Conservation (phyloP, 1,284 basidiomycete genomes). For the Trichosporon faecale region DNA sequence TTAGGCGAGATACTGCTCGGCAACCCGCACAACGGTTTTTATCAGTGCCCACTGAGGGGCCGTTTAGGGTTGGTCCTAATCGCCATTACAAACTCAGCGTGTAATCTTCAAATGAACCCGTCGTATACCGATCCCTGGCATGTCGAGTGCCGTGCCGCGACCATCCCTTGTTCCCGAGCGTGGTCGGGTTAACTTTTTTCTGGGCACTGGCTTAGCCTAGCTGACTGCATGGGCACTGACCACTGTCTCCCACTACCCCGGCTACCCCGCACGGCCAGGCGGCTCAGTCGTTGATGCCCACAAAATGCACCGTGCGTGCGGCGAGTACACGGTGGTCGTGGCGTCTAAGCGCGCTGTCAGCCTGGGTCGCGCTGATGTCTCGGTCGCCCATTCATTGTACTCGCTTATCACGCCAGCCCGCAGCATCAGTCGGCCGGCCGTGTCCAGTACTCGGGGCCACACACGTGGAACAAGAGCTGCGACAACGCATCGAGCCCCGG, state of each 20-base stretch:
- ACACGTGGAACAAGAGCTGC: not conserved
- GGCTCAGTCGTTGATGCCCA: not conserved
- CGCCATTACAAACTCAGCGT: not conserved
- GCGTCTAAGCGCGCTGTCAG: constrained; percentile 1
- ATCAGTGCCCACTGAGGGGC: constrained; percentile 2
- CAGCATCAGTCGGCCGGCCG: not conserved
- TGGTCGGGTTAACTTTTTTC: not conserved
- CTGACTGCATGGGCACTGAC: not conserved
- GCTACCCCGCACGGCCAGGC: not conserved
- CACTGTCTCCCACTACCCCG: not conserved
- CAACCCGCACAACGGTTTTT: constrained; percentile 3
- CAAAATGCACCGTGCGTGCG: not conserved
- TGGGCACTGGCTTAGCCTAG: not conserved
- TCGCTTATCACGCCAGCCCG: not conserved
- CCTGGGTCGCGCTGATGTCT: not conserved
- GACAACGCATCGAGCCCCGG: not conserved
- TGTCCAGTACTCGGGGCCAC: not conserved
- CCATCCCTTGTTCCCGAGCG: not conserved
- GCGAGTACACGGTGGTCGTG: constrained; percentile 1
- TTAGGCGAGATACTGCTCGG: constrained; percentile 11
- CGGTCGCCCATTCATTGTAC: not conserved
- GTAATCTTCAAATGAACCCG: not conserved
- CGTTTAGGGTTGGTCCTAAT: no score
- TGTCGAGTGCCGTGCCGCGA: not conserved
- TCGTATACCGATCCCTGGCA: not conserved